Evolutionary conservation across 2,329 filamentous ascomycete genomes (phyloP).

Genomic region (Myriosclerotinia scirpicola): DNA sequence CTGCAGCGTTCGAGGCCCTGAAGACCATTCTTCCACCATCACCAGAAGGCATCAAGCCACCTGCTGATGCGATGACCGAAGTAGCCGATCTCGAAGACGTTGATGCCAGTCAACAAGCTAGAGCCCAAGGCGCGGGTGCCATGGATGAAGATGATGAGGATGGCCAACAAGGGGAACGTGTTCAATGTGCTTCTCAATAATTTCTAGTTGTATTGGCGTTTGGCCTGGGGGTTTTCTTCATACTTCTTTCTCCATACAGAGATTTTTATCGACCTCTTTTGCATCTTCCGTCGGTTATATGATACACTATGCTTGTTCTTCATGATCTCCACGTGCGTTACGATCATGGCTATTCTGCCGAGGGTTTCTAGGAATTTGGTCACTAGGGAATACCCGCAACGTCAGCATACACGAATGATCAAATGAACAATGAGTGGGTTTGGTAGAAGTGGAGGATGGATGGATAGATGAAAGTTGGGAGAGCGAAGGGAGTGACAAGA

Average conservation of each 20-base stretch:
- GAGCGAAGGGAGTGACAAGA: conserved; percentile 4
- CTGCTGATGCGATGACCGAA: conserved; percentile 86
- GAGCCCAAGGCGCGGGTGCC: conserved; percentile 64
- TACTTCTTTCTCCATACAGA: conserved; percentile 12
- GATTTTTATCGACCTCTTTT: conserved; percentile 20
- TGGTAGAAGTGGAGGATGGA: conserved; percentile 4
- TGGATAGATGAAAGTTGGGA: conserved; percentile 8
- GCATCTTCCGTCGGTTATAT: conserved; percentile 24
- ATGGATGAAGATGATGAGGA: conserved; percentile 80
- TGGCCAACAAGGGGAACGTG: conserved; percentile 73
- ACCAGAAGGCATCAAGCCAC: conserved; percentile 60
- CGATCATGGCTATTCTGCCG: neutral
- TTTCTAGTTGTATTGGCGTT: conserved; percentile 23
- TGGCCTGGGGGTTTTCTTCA: conserved; percentile 17
- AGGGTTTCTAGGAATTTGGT: neutral
- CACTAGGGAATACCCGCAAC: neutral
- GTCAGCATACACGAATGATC: conserved; percentile 9
- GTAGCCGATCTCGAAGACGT: conserved; percentile 84
- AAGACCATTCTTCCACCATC: conserved; percentile 81
- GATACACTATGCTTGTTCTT: conserved; percentile 20
- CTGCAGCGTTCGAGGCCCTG: conserved; percentile 73
- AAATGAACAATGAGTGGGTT: conserved; percentile 9
- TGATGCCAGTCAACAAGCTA: conserved; percentile 65
- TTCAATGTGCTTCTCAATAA: conserved; percentile 87
- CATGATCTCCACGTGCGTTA: conserved; percentile 11